Conservation (phyloP, 2,329 filamentous ascomycete species). For the Fusarium tupiense region DNA sequence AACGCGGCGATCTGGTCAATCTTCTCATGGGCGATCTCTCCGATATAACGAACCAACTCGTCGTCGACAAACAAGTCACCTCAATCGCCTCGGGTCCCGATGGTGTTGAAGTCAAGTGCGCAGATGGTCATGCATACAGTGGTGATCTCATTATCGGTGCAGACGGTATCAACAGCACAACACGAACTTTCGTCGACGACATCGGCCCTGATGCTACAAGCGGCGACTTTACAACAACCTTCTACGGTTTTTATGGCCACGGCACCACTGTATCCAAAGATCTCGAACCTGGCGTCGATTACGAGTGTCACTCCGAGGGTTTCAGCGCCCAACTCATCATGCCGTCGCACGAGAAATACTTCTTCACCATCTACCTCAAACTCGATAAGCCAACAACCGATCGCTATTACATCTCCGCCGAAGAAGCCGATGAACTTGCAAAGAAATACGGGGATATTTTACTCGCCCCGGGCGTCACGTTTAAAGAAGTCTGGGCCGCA, state of each 20-base stretch:
- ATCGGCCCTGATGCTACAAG: not conserved
- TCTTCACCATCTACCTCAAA: slow-evolving; percentile 23
- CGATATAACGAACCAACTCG: not conserved
- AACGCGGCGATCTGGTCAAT: slow-evolving; percentile 25
- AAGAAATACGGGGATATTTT: not conserved
- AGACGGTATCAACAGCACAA: slow-evolving; percentile 32
- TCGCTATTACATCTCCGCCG: not conserved
- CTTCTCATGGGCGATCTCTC: slow-evolving; percentile 18
- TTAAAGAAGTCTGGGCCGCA: slow-evolving; percentile 11
- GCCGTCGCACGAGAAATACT: slow-evolving; percentile 13
- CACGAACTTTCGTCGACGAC: slow-evolving; percentile 3
- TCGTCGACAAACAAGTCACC: slow-evolving; percentile 21
- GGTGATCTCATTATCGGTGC: slow-evolving; percentile 30
- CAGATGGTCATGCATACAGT: slow-evolving; percentile 11
- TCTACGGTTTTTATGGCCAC: slow-evolving; percentile 26
- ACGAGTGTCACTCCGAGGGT: slow-evolving; percentile 5
- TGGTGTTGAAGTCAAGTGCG: slow-evolving; percentile 19
- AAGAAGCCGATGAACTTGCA: slow-evolving; percentile 5
- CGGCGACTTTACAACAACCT: slow-evolving; percentile 9
- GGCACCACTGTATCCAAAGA: not conserved
- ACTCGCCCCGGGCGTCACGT: not conserved
- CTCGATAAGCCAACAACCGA: not conserved
- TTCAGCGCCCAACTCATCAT: slow-evolving; percentile 24
- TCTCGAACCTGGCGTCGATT: slow-evolving; percentile 2
- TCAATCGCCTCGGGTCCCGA: not conserved